phyloP scores from a whole-genome alignment of 805 yeast genomes.

The Candida quercuum region DNA sequence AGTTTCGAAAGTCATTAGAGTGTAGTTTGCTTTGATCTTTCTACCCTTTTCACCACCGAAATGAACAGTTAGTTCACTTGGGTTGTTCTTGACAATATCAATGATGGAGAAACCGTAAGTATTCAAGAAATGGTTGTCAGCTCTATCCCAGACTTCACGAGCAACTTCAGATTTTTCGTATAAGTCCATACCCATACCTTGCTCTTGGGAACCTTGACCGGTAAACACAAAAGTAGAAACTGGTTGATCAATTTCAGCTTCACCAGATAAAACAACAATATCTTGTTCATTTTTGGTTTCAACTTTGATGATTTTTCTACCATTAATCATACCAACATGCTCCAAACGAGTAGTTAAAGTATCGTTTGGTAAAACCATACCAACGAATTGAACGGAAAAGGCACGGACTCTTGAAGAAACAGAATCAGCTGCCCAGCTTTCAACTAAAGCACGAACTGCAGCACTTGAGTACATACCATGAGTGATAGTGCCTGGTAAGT shows the following conservation, averaged over 20 bases:
- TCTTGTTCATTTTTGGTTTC: slow-evolving; percentile 82
- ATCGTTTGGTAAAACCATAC: slow-evolving; percentile 97
- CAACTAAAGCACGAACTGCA: slow-evolving; percentile 89
- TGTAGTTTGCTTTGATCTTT: slow-evolving; percentile 88
- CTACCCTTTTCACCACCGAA: slow-evolving; percentile 98
- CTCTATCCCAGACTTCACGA: slow-evolving; percentile 94
- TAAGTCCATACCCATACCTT: slow-evolving; percentile 99
- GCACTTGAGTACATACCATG: slow-evolving; percentile 99
- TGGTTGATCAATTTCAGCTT: slow-evolving; percentile 99
- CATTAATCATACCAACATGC: slow-evolving; percentile 98
- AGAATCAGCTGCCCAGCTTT: slow-evolving; percentile 97
- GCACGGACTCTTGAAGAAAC: slow-evolving; percentile 95
- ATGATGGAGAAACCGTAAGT: slow-evolving; percentile 97
- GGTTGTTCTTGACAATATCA: slow-evolving; percentile 93
- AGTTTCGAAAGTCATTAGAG: slow-evolving; percentile 96
- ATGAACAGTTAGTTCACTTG: slow-evolving; percentile 90
- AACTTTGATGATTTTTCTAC: slow-evolving; percentile 94
- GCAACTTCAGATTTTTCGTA: slow-evolving; percentile 90
- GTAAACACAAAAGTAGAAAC: slow-evolving; percentile 95
- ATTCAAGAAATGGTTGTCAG: slow-evolving; percentile 85
- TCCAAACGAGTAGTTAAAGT: slow-evolving; percentile 80
- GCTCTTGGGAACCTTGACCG: slow-evolving; percentile 99
- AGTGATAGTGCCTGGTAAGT: slow-evolving; percentile 94
- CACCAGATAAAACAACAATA: slow-evolving; percentile 81
- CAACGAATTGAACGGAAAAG: slow-evolving; percentile 83